Conservation (phyloP, 805 yeast species). For the Cyberlindnera subsufficiens region DNA sequence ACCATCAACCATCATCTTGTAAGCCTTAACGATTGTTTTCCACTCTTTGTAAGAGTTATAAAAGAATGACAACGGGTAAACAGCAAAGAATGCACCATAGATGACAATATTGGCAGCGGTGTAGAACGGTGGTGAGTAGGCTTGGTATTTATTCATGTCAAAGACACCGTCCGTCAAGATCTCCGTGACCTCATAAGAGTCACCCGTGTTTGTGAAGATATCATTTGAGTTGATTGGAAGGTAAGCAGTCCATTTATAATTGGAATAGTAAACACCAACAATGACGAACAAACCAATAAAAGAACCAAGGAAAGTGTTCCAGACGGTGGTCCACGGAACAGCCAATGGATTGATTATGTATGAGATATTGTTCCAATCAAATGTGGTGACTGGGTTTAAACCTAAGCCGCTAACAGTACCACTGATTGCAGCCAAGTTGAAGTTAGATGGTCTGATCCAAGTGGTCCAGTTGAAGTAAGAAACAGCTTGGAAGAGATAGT, state of each 20-base stretch:
- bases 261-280: slow-evolving; percentile 33
- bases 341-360: slow-evolving; percentile 37
- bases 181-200: slow-evolving; percentile 37
- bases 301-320: slow-evolving; percentile 29
- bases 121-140: slow-evolving; percentile 62
- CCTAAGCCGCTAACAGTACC: slow-evolving; percentile 46
- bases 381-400: slow-evolving; percentile 45
- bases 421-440: slow-evolving; percentile 40
- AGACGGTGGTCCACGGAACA: slow-evolving; percentile 37
- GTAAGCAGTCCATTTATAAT: slow-evolving; percentile 33
- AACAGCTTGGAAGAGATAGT: slow-evolving; percentile 35
- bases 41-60: slow-evolving; percentile 42
- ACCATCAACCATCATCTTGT: slow-evolving; percentile 3
- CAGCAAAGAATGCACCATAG: slow-evolving; percentile 44
- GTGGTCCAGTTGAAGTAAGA: slow-evolving; percentile 49
- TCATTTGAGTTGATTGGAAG: slow-evolving; percentile 41
- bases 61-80: slow-evolving; percentile 46
- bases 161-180: slow-evolving; percentile 42
- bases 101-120: slow-evolving; percentile 56
- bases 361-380: slow-evolving; percentile 45
- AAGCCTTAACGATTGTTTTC: slow-evolving; percentile 23
- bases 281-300: slow-evolving; percentile 28
- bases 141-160: slow-evolving; percentile 40
- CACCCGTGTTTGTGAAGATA: slow-evolving; percentile 47
- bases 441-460: slow-evolving; percentile 49